Conservation (phyloP, 306 rosid genomes). For the Benincasa hispida region DNA sequence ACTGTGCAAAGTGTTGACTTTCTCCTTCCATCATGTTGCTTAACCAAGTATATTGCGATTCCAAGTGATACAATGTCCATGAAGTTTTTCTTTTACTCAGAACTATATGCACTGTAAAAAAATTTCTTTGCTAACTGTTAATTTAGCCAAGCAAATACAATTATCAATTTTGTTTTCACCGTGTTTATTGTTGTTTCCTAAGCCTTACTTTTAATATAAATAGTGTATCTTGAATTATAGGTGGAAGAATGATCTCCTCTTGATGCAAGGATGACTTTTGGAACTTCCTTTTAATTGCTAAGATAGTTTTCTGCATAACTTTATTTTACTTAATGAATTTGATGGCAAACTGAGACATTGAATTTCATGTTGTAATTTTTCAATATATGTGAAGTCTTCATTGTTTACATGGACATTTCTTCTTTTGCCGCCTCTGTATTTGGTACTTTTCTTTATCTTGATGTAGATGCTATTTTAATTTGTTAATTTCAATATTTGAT, state of each 20-base stretch:
- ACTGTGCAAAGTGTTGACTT: neutral
- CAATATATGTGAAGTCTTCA: neutral
- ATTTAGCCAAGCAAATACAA: neutral
- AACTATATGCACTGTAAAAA: neutral
- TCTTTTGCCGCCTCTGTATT: neutral
- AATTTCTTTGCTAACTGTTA: neutral
- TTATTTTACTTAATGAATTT: neutral
- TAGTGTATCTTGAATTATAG: neutral
- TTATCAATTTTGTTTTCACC: neutral
- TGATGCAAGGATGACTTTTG: neutral
- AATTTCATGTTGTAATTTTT: neutral
- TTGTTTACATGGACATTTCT: neutral
- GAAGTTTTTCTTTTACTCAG: neutral
- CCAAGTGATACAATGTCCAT: neutral
- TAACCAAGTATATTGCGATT: neutral
- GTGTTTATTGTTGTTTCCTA: neutral
- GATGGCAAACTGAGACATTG: neutral
- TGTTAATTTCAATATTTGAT: neutral
- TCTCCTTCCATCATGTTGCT: neutral
- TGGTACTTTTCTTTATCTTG: neutral
- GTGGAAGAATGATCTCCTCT: neutral
- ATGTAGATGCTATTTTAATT: neutral
- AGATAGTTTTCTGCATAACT: neutral
- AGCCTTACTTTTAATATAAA: neutral
- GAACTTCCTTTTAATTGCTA: neutral